Evolutionary conservation across 23 red algal genomes (phyloP), one percentile per base, ranked within the genome.

Genomic region (Chondrus crispus): DNA sequence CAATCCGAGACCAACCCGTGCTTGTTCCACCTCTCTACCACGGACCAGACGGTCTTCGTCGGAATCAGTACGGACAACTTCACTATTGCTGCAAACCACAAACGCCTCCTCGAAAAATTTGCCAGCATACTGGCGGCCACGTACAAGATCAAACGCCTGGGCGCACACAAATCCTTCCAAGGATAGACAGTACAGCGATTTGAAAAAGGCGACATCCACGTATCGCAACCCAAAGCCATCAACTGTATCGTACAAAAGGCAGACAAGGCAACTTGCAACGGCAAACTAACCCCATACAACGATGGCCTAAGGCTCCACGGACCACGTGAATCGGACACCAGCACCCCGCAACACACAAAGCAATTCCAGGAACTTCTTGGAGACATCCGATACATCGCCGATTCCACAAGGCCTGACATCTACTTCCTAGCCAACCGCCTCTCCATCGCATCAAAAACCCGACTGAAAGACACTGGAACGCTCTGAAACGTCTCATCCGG

Each of bases 21-120:
- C n/a, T 51, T 89, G 4, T 89, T 89, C 32, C 28, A 45, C 16
- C 18, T 20, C 70, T 22, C 7, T 5, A 22, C 58, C 4, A 29
- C 9, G 3, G 14, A 41, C 3, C n/a, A 51, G 8, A 60, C 3
- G 33, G 42, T 48, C 9, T 39, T 62, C 16, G 32, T 89, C 42
- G 51, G 48, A 16, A 62, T 89, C 53, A 79, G 55, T 32, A 68
- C 26, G 32, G 69, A 89, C 58, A 49, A 89, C 39, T 79, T 41
- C 24, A 46, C 78, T 12, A 49, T 77, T 33, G 85, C 85, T 6
- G 43, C 85, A 5, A 55, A 68, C 7, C 35, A 42, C 70, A 57
- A 55, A 4, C 2, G 9, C 6, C 45, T 5, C 11, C 38, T 79
- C 2, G 45, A 64, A 51, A 77, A 51, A 24, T 48, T 79, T 8